Base-by-base conservation (phyloP, 2,329 filamentous ascomycete genomes). In the Aureobasidium sp. region DNA sequence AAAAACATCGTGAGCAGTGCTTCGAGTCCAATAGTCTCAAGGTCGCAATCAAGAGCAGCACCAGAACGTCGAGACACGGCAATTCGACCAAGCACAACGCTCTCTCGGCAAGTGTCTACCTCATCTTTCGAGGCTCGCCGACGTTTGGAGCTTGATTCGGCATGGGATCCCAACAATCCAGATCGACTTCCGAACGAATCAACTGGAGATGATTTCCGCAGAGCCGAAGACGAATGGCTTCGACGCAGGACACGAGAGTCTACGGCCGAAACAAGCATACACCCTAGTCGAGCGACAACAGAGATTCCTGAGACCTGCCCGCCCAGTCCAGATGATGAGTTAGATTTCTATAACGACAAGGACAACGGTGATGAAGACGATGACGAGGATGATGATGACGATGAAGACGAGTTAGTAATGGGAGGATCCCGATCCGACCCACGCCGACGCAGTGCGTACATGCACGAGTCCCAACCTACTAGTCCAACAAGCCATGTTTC, bases 301-400 rank as follows among this genome's bases (percentile, higher is more conserved):
- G 34, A 42, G 48, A 41, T 55, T 17, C 55, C 53, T 3, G 29
- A 31, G 7, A 70, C 68, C 22, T 81, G 78, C 62, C 78, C 79
- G n/a, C 74, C 76, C 5, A 80, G 78, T 63, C 79, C 78, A 8
- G 78, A 80, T 61, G 77, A 80, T n/a, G 55, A 58, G 14, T 15
- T 78, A 7, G 78, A 80, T 55, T 77, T 79, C 14, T 15, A 47
- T n/a, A n/a, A 49, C 31, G 9, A 34, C 3, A 17, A 20, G 5
- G 22, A 20, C 11, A n/a, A 42, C 3, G 53, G 36, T 15, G 53
- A 55, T 9, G 53, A 47, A 5, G 55, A 48, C 7, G 55, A 58
- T 29, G 55, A 58, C 9, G 55, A 47, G 11, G 56, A 60, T 15
- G 45, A 49, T 12, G 44, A 49, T 22, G 56, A 41, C 2, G 45